These are phyloP conservation scores for Ambrosiella cleistominuta DNA, from an alignment of 2,329 filamentous ascomycete genomes.

Conservation along the genomic window DNA sequence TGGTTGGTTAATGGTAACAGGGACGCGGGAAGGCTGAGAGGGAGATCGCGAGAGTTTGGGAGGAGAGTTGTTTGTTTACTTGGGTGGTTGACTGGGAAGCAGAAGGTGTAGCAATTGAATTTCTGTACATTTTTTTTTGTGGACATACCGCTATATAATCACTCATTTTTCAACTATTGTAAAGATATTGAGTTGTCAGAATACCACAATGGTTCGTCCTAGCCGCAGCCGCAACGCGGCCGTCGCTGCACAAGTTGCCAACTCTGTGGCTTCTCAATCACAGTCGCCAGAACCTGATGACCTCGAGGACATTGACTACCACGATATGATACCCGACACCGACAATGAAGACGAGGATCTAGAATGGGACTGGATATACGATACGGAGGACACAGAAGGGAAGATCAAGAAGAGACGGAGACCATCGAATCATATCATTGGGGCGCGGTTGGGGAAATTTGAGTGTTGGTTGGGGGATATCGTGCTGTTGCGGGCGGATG, in stretches of 20 bases:
- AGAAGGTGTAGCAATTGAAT: not conserved
- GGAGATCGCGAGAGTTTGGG: not conserved
- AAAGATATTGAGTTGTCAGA: not conserved
- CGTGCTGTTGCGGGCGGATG: conserved; percentile 75
- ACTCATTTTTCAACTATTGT: not conserved
- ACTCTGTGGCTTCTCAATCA: not conserved
- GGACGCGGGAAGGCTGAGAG: not conserved
- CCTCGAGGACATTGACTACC: not conserved
- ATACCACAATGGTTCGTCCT: conserved; percentile 8
- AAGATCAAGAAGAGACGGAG: conserved; percentile 22
- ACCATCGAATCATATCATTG: conserved; percentile 43
- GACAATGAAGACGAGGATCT: conserved; percentile 9
- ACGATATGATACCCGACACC: not conserved
- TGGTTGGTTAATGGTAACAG: not conserved
- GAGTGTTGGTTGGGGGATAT: conserved; percentile 67
- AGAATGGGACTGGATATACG: conserved; percentile 13
- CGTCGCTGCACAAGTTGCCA: not conserved
- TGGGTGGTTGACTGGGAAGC: not conserved
- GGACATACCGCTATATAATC: not conserved
- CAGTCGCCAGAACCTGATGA: not conserved
- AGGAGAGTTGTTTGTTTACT: not conserved
- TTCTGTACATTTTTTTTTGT: not conserved
- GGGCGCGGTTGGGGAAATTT: conserved; percentile 67
- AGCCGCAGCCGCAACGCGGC: conserved; percentile 9
- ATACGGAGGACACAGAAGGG: conserved; percentile 9